Evolutionary conservation across 768 basidiomycete genomes (phyloP).

Genomic region (Leccinum disarticulatum): DNA sequence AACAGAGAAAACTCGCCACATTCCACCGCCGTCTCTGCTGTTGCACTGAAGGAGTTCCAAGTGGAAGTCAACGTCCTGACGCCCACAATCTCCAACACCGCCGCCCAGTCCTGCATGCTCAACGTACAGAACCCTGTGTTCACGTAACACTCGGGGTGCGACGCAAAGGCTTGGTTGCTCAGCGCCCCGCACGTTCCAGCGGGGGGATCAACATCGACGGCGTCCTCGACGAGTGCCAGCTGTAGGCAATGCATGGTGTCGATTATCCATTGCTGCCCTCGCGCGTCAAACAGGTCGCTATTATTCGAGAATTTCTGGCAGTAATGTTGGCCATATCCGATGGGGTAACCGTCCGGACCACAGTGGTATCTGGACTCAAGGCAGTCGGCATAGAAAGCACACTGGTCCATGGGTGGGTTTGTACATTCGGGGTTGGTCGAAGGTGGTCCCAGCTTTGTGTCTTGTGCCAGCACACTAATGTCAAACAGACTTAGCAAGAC

Average conservation of each 20-base stretch:
- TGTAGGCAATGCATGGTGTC: background rate
- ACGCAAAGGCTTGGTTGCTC: background rate
- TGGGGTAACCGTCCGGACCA: background rate
- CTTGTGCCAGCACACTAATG: background rate
- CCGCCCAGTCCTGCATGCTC: conserved; percentile 36
- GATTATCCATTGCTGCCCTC: background rate
- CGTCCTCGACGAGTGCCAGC: conserved; percentile 36
- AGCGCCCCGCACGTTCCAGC: background rate
- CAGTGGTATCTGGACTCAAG: background rate
- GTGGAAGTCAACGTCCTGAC: conserved; percentile 14
- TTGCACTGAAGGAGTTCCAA: conserved; percentile 19
- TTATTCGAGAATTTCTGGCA: background rate
- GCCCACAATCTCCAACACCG: conserved; percentile 35
- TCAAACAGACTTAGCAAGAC: background rate
- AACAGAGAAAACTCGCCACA: conserved; percentile 17
- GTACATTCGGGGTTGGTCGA: conserved; percentile 11
- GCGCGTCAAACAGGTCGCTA: background rate
- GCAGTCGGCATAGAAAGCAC: conserved; percentile 25
- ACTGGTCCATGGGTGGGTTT: conserved; percentile 38
- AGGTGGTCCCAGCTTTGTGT: background rate
- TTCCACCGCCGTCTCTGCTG: conserved; percentile 5
- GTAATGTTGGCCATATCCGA: background rate
- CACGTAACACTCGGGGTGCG: background rate
- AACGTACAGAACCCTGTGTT: conserved; percentile 42
- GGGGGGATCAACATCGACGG: conserved; percentile 19